Evolutionary conservation across 140 eudicot species (phyloP).

Genomic region (Flaveria floridana): DNA sequence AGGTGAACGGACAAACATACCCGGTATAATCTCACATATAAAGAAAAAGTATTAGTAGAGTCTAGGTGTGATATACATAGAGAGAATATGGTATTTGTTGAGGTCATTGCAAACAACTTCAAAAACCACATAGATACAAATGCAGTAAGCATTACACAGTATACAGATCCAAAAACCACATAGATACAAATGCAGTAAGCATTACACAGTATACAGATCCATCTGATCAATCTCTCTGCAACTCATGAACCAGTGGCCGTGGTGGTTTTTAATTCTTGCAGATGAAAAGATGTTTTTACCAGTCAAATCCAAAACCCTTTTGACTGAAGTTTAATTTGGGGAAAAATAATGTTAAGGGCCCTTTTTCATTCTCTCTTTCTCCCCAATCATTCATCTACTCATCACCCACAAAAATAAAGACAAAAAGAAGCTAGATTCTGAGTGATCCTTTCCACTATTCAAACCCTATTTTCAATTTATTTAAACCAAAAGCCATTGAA

Average conservation of each 20-base stretch:
- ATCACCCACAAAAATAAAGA: slow-evolving; percentile 11
- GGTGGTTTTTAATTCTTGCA: slow-evolving; percentile 11
- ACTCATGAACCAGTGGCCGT: slow-evolving; percentile 20
- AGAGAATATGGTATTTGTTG: too few relatives aligned
- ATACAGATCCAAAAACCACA: slow-evolving; percentile 32
- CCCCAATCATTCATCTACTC: slow-evolving; percentile 39
- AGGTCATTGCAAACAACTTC: too few relatives aligned
- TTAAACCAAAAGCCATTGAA: slow-evolving; percentile 4
- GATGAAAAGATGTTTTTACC: background rate
- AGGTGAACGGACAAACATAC: too few relatives aligned
- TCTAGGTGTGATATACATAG: too few relatives aligned
- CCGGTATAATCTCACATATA: too few relatives aligned
- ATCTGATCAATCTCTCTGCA: slow-evolving; percentile 31
- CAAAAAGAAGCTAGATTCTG: too few relatives aligned
- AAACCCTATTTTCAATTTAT: slow-evolving; percentile 13
- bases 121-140: slow-evolving; percentile 16
- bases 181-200: background rate
- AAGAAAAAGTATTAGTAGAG: too few relatives aligned
- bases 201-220: slow-evolving; percentile 25
- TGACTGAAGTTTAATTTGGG: slow-evolving; percentile 30
- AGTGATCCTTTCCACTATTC: too few relatives aligned
- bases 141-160: background rate
- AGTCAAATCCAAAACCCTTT: slow-evolving; percentile 17
- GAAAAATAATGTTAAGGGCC: slow-evolving; percentile 19
- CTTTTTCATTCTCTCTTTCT: slow-evolving; percentile 23